Percentiles rank a stretch among this genome's conserved stretches.
Conservation (phyloP, 228 moss, liverwort and hornwort genomes). For the Sphagnum fallax region DNA sequence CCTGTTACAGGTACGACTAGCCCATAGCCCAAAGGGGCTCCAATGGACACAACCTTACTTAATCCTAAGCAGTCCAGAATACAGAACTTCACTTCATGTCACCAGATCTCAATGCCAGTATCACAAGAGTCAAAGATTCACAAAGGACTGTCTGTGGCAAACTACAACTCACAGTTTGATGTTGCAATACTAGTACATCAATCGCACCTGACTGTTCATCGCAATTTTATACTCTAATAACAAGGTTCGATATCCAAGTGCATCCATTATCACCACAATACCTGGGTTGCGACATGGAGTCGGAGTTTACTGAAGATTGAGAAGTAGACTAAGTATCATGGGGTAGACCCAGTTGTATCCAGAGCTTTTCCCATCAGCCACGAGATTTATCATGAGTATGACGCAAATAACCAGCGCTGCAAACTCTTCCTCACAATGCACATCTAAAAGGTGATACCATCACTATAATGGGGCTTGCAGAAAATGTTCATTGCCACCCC, state of each 20-base stretch:
- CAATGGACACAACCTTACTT: constrained; percentile 51
- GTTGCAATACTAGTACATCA: neutral
- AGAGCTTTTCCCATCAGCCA: constrained; percentile 97
- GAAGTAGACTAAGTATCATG: constrained; percentile 86
- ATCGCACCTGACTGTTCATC: constrained; percentile 4
- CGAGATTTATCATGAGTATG: constrained; percentile 3
- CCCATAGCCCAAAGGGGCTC: constrained; percentile 70
- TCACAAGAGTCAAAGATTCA: constrained; percentile 42
- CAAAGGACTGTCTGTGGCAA: constrained; percentile 20
- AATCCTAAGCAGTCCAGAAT: constrained; percentile 62
- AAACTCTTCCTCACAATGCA: neutral
- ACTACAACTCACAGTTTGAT: neutral
- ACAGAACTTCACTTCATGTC: constrained; percentile 49
- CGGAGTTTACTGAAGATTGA: constrained; percentile 64
- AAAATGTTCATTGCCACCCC: too few species aligned
- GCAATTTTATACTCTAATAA: constrained; percentile 6
- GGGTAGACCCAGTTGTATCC: constrained; percentile 80
- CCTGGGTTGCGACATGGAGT: constrained; percentile 74
- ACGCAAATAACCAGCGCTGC: neutral
- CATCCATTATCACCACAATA: constrained; percentile 28
- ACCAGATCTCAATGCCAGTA: constrained; percentile 36
- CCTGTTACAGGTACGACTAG: constrained; percentile 98
- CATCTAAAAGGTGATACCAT: too few species aligned
- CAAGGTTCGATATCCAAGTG: constrained; percentile 5
- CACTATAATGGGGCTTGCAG: too few species aligned